A percentile compares a stretch with the other conserved stretches of the same genome.
Conservation (phyloP, 345 rosid genomes). For the Boechera retrofracta region DNA sequence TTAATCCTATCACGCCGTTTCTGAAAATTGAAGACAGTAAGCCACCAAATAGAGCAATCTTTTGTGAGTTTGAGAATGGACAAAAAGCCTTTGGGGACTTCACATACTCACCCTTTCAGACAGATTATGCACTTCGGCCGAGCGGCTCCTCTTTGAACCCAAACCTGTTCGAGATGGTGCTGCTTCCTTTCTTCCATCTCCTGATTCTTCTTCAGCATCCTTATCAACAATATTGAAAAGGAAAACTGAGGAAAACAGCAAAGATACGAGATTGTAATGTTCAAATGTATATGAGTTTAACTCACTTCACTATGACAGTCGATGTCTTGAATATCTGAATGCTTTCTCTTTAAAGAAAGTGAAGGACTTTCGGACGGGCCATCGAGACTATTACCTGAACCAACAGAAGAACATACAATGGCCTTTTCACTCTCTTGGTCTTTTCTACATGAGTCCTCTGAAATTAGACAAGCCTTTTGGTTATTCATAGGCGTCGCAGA, state of each 20-base stretch:
- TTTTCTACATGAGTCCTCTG: slow-evolving; percentile 51
- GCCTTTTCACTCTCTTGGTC: slow-evolving; percentile 59
- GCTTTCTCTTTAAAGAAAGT: slow-evolving; percentile 67
- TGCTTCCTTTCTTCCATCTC: slow-evolving; percentile 52
- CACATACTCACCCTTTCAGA: slow-evolving; percentile 87
- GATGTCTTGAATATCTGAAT: slow-evolving; percentile 57
- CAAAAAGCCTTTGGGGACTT: slow-evolving; percentile 2
- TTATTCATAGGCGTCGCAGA: slow-evolving; percentile 47
- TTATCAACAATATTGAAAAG: slow-evolving; percentile 38
- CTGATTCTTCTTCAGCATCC: slow-evolving; percentile 79
- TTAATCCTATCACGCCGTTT: slow-evolving; percentile 92
- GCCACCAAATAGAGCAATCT: slow-evolving; percentile 29
- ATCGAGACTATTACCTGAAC: slow-evolving; percentile 74
- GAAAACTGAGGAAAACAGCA: not conserved
- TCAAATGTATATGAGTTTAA: slow-evolving; percentile 2
- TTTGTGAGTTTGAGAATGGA: slow-evolving; percentile 21
- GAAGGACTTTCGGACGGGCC: slow-evolving; percentile 60
- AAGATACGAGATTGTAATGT: not conserved
- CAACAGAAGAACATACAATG: slow-evolving; percentile 73
- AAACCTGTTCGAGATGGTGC: slow-evolving; percentile 50
- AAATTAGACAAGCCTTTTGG: slow-evolving; percentile 43
- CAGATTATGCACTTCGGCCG: slow-evolving; percentile 93
- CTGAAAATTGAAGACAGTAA: slow-evolving; percentile 46
- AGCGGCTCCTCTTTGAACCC: slow-evolving; percentile 82
- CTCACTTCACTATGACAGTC: slow-evolving; percentile 81